A percentile compares a stretch with the other conserved stretches of the same genome.
Conservation (phyloP, 2,329 filamentous ascomycete species). For the Verticillium klebahnii region DNA sequence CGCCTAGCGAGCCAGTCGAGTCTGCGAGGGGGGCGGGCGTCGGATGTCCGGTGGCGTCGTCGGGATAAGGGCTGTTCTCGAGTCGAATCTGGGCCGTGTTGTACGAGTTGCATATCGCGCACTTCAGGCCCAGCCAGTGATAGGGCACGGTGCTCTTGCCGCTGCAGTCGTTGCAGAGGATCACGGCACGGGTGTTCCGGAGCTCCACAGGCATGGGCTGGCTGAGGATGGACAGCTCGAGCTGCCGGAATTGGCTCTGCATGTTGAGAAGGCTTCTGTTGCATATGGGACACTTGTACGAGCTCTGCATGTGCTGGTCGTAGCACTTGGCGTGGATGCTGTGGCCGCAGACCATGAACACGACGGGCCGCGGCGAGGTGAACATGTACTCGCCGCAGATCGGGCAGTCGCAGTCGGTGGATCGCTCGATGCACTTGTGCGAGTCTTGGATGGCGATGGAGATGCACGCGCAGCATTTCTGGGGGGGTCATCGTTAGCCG, state of each 20-base stretch:
- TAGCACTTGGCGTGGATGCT: constrained; percentile 92
- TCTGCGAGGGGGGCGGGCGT: not conserved
- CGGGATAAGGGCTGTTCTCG: not conserved
- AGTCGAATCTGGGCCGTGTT: constrained; percentile 65
- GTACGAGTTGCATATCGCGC: constrained; percentile 66
- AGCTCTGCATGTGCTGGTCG: constrained; percentile 78
- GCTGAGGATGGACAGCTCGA: constrained; percentile 79
- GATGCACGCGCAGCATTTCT: constrained; percentile 92
- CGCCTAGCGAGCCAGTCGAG: not conserved
- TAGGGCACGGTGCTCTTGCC: constrained; percentile 82
- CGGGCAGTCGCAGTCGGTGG: constrained; percentile 92
- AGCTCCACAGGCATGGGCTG: constrained; percentile 93
- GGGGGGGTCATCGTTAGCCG: constrained; percentile 3
- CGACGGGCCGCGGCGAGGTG: constrained; percentile 79
- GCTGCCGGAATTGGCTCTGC: constrained; percentile 88
- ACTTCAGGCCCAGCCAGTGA: constrained; percentile 94
- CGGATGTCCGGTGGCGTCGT: not conserved
- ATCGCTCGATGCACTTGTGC: constrained; percentile 91
- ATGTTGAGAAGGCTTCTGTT: constrained; percentile 97
- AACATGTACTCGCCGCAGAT: constrained; percentile 98
- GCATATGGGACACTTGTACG: constrained; percentile 95
- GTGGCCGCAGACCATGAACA: constrained; percentile 94
- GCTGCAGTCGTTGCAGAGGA: constrained; percentile 93
- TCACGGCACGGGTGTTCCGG: constrained; percentile 70
- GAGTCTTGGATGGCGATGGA: constrained; percentile 78